A percentile compares a stretch with the other conserved stretches of the same genome.
These are phyloP conservation scores for Schwanniomyces occidentalis DNA, from an alignment of 805 yeast species.

Conservation along the genomic window DNA sequence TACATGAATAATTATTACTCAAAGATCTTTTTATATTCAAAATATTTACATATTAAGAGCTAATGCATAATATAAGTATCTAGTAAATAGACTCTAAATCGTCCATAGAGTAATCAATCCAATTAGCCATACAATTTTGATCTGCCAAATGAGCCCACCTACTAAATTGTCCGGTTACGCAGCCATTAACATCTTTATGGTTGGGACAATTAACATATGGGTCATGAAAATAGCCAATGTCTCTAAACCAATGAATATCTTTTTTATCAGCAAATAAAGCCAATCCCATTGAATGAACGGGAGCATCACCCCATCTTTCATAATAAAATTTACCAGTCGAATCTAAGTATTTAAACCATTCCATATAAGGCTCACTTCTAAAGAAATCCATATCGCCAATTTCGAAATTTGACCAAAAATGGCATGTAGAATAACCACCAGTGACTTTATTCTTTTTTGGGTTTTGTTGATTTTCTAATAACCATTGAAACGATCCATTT, in stretches of 20 bases:
- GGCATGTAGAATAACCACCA: slow-evolving; percentile 66
- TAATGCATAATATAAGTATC: no score
- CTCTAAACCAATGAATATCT: slow-evolving; percentile 83
- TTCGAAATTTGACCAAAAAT: slow-evolving; percentile 90
- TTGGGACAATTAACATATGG: slow-evolving; percentile 81
- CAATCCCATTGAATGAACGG: slow-evolving; percentile 78
- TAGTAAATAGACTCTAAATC: slow-evolving; percentile 14
- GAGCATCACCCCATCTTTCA: slow-evolving; percentile 95
- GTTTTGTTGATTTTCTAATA: slow-evolving; percentile 51
- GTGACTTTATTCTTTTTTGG: slow-evolving; percentile 45
- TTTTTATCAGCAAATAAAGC: slow-evolving; percentile 68
- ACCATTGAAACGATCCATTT: slow-evolving; percentile 54
- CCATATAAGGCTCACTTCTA: slow-evolving; percentile 63
- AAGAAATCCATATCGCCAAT: slow-evolving; percentile 82
- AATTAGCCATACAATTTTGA: slow-evolving; percentile 74
- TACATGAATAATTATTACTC: no score
- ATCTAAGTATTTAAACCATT: slow-evolving; percentile 66
- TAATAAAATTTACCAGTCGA: slow-evolving; percentile 78
- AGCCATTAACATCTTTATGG: slow-evolving; percentile 42
- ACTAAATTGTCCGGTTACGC: slow-evolving; percentile 57
- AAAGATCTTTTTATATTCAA: no score
- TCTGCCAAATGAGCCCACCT: slow-evolving; percentile 50
- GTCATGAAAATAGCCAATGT: slow-evolving; percentile 72
- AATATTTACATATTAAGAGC: no score
- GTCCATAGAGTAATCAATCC: slow-evolving; percentile 52